Base-by-base conservation (phyloP, 2,329 filamentous ascomycete species). In the Phialophora chinensis region DNA sequence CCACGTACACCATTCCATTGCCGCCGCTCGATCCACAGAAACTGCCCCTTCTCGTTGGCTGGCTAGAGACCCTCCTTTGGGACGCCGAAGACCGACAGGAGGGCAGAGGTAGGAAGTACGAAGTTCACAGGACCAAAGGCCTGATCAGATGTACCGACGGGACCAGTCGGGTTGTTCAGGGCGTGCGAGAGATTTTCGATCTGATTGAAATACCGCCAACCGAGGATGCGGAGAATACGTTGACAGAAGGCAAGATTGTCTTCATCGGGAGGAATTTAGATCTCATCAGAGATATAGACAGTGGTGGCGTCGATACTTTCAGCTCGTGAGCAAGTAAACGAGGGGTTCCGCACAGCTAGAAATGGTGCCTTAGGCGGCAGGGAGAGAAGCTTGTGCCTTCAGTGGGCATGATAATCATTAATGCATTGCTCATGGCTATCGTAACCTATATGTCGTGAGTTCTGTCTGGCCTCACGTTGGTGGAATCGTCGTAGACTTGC, bases 161-260 rank as follows among this genome's bases (percentile, higher is more conserved):
- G 0, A 81, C 82, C 0, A 81, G 88, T 52, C 91, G 92, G 75
- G 87, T 98, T 69, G 84, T 98, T 7, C 95, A 99, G 77, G 95
- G 93, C 1, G 95, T 99, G 0, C 83, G 94, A 61, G 94, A 97
- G 73, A 86, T 98, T 17, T 99, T 98, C 77, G 95, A 99, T 74
- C 90, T 98, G 27, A 86, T 92, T 27, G 92, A 97, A 71, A 14
- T 63, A 1, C 64, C 67, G 17, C 57, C 62, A 7, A 6, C 64
- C 12, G 81, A 66, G 54, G 31, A 53, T 8, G 49, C 50, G 3
- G 31, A 53, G 14, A 4, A 11, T 47, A 11, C 47, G 4, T 12
- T 12, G 14, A 29, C 14, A 8, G 70, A 72, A 23, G 74, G 76
- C 17, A 83, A 82, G 72, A 75, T 84, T 68, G 81, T 83, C 12